phyloP scores from a whole-genome alignment of 148 eudicot genomes.

The Cornus kousa region DNA sequence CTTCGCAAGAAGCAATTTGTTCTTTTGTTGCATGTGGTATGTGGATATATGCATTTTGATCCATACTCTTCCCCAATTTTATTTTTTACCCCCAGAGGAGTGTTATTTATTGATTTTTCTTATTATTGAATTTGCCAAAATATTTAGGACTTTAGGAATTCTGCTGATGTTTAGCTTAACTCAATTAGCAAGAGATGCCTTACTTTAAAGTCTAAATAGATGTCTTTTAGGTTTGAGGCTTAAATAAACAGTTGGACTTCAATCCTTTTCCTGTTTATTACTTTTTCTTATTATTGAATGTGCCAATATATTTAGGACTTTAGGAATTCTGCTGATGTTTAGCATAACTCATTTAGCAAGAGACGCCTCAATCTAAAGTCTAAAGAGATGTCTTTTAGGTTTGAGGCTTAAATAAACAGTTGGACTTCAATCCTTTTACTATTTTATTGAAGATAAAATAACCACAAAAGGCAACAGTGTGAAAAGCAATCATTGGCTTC shows the following conservation, averaged over 20 bases:
- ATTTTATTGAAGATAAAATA: background rate
- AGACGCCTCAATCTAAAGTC: background rate
- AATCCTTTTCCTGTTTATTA: background rate
- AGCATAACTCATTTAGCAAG: background rate
- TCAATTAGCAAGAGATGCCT: background rate
- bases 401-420: background rate
- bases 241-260: background rate
- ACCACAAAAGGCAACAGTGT: no score
- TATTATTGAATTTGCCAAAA: background rate
- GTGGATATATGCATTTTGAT: conserved; percentile 10
- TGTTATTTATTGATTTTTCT: background rate
- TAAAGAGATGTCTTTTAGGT: background rate
- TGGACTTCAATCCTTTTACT: background rate
- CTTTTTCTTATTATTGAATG: background rate
- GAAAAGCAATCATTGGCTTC: no score
- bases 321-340: background rate
- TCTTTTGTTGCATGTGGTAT: conserved; percentile 92
- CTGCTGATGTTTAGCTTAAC: background rate
- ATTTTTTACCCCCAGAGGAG: no score
- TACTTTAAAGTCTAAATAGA: background rate
- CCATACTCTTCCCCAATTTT: no score
- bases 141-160: background rate
- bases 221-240: background rate
- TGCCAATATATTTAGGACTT: background rate
- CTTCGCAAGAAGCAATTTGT: conserved; percentile 95